Percentiles rank a stretch among this genome's conserved stretches.
Evolutionary conservation across 2,329 filamentous ascomycete species (phyloP).

Genomic region (Fusarium euwallaceae): DNA sequence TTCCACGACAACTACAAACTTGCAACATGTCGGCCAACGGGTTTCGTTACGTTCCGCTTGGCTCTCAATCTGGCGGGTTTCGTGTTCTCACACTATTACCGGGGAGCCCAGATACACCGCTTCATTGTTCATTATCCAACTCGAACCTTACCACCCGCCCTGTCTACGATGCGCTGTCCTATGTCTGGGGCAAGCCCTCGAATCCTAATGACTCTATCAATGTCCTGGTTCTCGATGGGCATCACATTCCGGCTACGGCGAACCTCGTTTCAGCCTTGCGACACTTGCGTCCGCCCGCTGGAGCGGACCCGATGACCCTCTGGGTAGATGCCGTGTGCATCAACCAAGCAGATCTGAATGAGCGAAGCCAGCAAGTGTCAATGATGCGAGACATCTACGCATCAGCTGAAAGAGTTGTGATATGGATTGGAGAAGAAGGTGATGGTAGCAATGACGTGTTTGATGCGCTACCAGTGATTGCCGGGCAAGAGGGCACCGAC

Average conservation of each 20-base stretch:
- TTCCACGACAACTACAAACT: not conserved
- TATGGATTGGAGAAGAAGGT: not conserved
- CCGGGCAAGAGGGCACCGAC: not conserved
- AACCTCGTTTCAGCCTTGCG: not conserved
- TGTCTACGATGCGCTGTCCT: not conserved
- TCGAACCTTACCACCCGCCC: not conserved
- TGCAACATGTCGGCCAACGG: not conserved
- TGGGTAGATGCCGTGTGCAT: not conserved
- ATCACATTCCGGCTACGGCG: not conserved
- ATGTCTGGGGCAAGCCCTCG: not conserved
- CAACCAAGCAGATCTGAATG: not conserved
- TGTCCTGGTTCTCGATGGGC: not conserved
- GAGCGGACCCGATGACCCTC: not conserved
- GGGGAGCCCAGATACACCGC: not conserved
- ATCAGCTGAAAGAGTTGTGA: not conserved
- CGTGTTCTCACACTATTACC: not conserved
- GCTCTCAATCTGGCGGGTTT: not conserved
- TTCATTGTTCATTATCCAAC: not conserved
- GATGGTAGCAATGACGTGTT: not conserved
- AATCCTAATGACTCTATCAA: not conserved
- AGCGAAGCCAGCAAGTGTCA: not conserved
- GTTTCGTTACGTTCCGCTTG: not conserved
- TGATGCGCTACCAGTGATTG: not conserved
- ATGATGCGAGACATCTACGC: not conserved
- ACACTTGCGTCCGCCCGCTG: not conserved